A percentile compares a stretch with the other conserved stretches of the same genome.
Evolutionary conservation across 331 rosid species (phyloP).

Genomic region (Cucumis variabilis): DNA sequence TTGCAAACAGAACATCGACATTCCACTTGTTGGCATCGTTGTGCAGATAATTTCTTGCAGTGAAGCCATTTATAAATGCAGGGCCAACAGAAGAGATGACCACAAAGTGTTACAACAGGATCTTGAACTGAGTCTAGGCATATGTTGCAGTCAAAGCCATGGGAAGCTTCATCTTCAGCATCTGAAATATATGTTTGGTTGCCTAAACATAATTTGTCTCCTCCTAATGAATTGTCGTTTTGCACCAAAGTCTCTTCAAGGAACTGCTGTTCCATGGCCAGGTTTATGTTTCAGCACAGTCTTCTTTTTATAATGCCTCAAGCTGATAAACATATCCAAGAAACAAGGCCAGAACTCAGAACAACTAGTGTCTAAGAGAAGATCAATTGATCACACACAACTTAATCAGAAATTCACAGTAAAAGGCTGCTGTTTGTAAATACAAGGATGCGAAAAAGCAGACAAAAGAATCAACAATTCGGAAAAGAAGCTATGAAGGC

Average conservation of each 20-base stretch:
- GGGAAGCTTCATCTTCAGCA: conserved; percentile 44
- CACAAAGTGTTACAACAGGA: conserved; percentile 95
- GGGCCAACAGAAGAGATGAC: conserved; percentile 98
- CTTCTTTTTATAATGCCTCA: background rate
- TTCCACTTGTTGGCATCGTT: conserved; percentile 41
- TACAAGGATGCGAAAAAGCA: conserved; percentile 1
- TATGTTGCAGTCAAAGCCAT: conserved; percentile 89
- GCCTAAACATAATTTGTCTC: conserved; percentile 44
- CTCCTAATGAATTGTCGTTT: conserved; percentile 42
- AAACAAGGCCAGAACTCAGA: background rate
- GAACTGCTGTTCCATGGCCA: conserved; percentile 59
- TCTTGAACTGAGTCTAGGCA: conserved; percentile 84
- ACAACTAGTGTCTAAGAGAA: background rate
- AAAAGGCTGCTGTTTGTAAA: background rate
- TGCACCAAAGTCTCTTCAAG: conserved; percentile 46
- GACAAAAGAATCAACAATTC: background rate
- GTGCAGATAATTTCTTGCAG: conserved; percentile 39
- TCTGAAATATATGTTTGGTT: conserved; percentile 52
- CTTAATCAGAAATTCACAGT: background rate
- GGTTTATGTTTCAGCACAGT: conserved; percentile 27
- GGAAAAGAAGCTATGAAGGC: background rate
- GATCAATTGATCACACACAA: background rate
- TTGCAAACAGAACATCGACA: conserved; percentile 86
- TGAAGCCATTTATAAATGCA: conserved; percentile 92
- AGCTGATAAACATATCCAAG: background rate